phyloP scores from a whole-genome alignment of 306 rosid species.

The Betula pendula region DNA sequence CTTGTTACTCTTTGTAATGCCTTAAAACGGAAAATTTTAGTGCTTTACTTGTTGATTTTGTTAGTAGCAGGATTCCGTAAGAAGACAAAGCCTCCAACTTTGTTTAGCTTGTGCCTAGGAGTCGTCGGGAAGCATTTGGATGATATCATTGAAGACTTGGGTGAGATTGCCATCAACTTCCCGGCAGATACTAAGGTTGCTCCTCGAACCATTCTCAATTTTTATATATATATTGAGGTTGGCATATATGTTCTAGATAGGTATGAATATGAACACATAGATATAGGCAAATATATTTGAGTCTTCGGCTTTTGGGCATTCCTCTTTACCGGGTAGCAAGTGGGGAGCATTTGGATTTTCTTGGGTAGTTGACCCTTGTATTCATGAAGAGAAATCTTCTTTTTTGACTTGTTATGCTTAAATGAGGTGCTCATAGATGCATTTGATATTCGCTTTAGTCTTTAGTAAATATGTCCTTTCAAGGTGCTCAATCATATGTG shows the following conservation, averaged over 20 bases:
- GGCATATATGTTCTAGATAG: background rate
- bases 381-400: background rate
- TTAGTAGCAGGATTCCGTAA: slow-evolving; percentile 42
- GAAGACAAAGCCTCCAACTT: slow-evolving; percentile 60
- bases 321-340: background rate
- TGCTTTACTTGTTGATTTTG: slow-evolving; percentile 5
- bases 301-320: background rate
- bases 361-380: background rate
- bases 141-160: slow-evolving; percentile 71
- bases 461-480: background rate
- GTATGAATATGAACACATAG: background rate
- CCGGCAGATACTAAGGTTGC: slow-evolving; percentile 80
- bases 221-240: background rate
- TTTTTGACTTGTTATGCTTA: background rate
- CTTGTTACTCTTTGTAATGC: slow-evolving; percentile 2
- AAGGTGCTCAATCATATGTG: too few relatives aligned
- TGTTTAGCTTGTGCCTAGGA: slow-evolving; percentile 76
- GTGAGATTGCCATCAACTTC: slow-evolving; percentile 58
- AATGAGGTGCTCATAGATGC: background rate
- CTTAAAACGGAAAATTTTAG: background rate
- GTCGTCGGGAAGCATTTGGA: slow-evolving; percentile 80
- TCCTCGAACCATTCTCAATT: slow-evolving; percentile 8
- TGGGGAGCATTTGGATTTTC: background rate
- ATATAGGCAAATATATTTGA: too few relatives aligned
- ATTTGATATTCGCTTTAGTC: background rate